Evolutionary conservation across 2,329 filamentous ascomycete genomes (phyloP).

Genomic region (Xylaria polymorpha): DNA sequence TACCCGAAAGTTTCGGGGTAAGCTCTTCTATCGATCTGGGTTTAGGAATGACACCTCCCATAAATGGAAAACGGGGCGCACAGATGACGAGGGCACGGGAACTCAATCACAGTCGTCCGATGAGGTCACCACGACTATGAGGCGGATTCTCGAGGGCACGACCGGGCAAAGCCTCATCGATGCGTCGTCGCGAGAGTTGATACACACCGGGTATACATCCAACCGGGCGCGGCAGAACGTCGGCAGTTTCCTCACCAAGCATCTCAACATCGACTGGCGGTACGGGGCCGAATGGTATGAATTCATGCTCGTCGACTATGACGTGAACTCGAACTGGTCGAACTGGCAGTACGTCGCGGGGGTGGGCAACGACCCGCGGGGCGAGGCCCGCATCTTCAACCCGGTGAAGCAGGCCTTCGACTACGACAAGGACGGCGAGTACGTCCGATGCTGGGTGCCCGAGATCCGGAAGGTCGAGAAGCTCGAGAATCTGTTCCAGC

Average conservation of each 20-base stretch:
- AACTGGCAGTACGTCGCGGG: conserved; percentile 87
- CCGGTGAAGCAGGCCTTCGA: conserved; percentile 83
- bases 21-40: conserved; percentile 73
- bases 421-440: conserved; percentile 76
- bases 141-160: conserved; percentile 72
- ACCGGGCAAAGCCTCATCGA: conserved; percentile 84
- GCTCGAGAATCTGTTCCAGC: conserved; percentile 73
- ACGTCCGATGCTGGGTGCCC: conserved; percentile 78
- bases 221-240: conserved; percentile 83
- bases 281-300: conserved; percentile 88
- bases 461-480: conserved; percentile 69
- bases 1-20: conserved; percentile 73
- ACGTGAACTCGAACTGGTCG: conserved; percentile 80
- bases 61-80: conserved; percentile 62
- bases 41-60: conserved; percentile 64
- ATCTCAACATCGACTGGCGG: conserved; percentile 81
- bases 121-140: conserved; percentile 61
- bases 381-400: conserved; percentile 80
- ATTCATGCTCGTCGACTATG: conserved; percentile 78
- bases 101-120: conserved; percentile 57
- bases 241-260: conserved; percentile 78
- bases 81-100: conserved; percentile 42
- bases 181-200: conserved; percentile 78
- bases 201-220: conserved; percentile 80
- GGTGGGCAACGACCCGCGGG: conserved; percentile 81